Evolutionary conservation across 2,329 filamentous ascomycete genomes (phyloP), one percentile per base, ranked within the genome.

Genomic region (Aspergillus tanneri): DNA sequence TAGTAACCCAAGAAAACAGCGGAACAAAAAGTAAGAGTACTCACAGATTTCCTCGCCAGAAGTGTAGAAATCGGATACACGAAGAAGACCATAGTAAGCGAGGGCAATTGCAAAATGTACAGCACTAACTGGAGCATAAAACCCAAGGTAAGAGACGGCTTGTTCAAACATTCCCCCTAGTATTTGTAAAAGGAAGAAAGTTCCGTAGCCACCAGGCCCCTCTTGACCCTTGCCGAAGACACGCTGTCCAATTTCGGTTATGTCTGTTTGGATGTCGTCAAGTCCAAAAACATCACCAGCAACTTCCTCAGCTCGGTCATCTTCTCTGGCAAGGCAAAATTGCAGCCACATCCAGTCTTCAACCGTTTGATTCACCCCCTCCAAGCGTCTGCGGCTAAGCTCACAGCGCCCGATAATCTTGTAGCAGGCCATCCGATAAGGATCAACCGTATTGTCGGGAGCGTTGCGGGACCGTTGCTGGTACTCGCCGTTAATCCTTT

Each of bases 361-460:
- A 59, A 84, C 79, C 25, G 75, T 77, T 61, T 81, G 79, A 34
- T 73, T 79, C 51, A 85, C 75, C 4, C 73, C 71, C 36, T 83
- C 81, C 27, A 86, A 68, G 50, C 73, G 81, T 46, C 81, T 75
- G 35, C 77, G 75, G 39, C 70, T 74, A 49, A 85, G 72, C 54
- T 86, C 83, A 62, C 82, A 85, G 41, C 83, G 90, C 37, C 95
- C 93, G 59, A 99, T 87, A 53, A 99, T 85, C 77, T 99, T 97
- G 79, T 97, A 97, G 69, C 93, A 96, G 39, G 92, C 91, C 84
- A 96, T 91, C 45, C 90, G 85, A 74, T 95, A 99, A 21, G 93
- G 93, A 67, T 99, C 93, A 55, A 95, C 84, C 1, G 88, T 88
- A 64, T 91, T 86, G 49, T 93, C 88, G 0, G 89, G 88, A 0